Base-by-base conservation (phyloP, 148 eudicot species). In the Chenopodium quinoa region DNA sequence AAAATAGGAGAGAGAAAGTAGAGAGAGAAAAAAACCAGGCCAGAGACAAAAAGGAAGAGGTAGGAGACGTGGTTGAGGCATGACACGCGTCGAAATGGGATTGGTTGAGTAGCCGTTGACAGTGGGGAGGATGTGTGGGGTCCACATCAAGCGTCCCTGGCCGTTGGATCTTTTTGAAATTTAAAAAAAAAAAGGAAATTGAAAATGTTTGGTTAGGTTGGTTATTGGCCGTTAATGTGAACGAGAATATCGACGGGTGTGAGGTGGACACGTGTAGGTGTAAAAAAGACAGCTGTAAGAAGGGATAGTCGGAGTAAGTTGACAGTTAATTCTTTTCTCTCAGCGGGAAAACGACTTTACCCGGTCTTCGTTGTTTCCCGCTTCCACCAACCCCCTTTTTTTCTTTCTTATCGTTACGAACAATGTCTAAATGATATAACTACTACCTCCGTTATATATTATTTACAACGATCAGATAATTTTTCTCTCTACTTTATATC, bases 171-270 rank as follows among this genome's bases (percentile, higher is more conserved):
- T 10, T 44, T 4, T 56, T 56, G 44, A 40, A 40, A 27, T 27
- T 17, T 71, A 8, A 71, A 46, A 46, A 34, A 32, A 20, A 46
- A 48, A n/a, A 2, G 32, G 8, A 47, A 58, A 7, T 2, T 1
- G 3, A 37, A 32, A 17, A 11, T 34, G 40, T 72, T 72, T 52
- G 70, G 84, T 68, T 73, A 52, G 79, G 86, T 78, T 66, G 64
- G 86, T 81, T 81, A 81, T 68, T 75, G 78, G 71, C 81, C 86
- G 84, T 81, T 84, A 81, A 62, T 5, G 48, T n/a, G 0, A 40
- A 40, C 8, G 52, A 14, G 5, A 1, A 44, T 46, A 77, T 77
- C 47, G 0, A 76, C 60, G 80, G 80, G 9, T 14, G 9, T 2
- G 0, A 7, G 7, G 2, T 2, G 20, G 80, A 27, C 80, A 77